phyloP scores from a whole-genome alignment of 441 rosid species.

The Omphalea diandra region DNA sequence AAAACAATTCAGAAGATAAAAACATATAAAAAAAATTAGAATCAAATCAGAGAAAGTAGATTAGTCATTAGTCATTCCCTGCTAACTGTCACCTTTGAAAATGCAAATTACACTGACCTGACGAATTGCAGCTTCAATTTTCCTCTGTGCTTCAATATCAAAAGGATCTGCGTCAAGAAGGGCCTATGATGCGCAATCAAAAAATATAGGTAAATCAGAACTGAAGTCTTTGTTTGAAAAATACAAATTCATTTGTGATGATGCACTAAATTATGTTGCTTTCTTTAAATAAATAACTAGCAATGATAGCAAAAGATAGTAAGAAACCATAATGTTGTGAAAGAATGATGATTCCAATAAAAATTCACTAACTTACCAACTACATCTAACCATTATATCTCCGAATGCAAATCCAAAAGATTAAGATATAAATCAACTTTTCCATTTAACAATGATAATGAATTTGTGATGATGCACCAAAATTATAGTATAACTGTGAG shows the following conservation, averaged over 20 bases:
- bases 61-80: neutral
- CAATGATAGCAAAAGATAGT: neutral
- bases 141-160: constrained; percentile 95
- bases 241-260: neutral
- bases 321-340: neutral
- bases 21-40: neutral
- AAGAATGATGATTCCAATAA: neutral
- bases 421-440: neutral
- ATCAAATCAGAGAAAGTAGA: neutral
- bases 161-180: constrained; percentile 95
- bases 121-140: constrained; percentile 95
- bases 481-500: neutral
- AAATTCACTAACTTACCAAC: neutral
- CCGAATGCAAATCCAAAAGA: neutral
- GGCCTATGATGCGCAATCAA: constrained; percentile 44
- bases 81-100: constrained; percentile 7
- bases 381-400: neutral
- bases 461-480: neutral
- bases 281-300: neutral
- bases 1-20: neutral
- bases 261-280: neutral
- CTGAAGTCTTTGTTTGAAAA: neutral
- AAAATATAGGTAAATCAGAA: constrained; percentile 12
- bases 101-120: constrained; percentile 53
- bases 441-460: neutral